phyloP scores from a whole-genome alignment of 495 filamentous ascomycete species.

The Polyplosphaeria fusca region DNA sequence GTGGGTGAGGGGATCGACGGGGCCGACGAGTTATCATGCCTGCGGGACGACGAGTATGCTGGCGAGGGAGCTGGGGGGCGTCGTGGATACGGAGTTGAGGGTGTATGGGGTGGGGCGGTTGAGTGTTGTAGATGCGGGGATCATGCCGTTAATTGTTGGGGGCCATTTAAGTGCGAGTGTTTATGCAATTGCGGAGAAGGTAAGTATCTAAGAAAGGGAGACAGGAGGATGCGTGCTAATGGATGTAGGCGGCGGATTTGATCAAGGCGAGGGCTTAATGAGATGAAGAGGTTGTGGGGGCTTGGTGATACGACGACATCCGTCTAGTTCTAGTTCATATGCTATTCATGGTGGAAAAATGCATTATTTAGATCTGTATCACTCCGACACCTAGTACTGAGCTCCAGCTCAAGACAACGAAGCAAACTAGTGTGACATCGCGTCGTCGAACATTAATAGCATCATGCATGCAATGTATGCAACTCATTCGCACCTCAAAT shows the following conservation, averaged over 20 bases:
- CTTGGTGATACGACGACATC: too few relatives aligned
- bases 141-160: constrained; percentile 21
- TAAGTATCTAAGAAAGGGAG: neutral
- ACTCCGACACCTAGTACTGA: too few relatives aligned
- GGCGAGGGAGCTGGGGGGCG: constrained; percentile 18
- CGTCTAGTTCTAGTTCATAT: too few relatives aligned
- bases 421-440: too few relatives aligned
- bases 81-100: constrained; percentile 12
- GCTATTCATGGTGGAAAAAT: too few relatives aligned
- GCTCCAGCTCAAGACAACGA: too few relatives aligned
- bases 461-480: too few relatives aligned
- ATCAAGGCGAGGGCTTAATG: neutral
- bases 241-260: constrained; percentile 12
- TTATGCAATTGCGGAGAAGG: constrained; percentile 30
- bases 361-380: too few relatives aligned
- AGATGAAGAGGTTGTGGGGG: too few relatives aligned
- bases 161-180: constrained; percentile 21
- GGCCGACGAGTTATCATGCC: constrained; percentile 15
- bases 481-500: too few relatives aligned
- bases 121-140: constrained; percentile 29
- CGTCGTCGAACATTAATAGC: too few relatives aligned
- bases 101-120: constrained; percentile 24
- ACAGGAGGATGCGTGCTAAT: constrained; percentile 13
- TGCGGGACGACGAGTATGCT: constrained; percentile 18
- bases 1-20: constrained; percentile 9